Percentiles rank a stretch among this genome's conserved stretches.
phyloP scores from a whole-genome alignment of 176 grass and related monocot genomes.

The Elaeis guineensis region DNA sequence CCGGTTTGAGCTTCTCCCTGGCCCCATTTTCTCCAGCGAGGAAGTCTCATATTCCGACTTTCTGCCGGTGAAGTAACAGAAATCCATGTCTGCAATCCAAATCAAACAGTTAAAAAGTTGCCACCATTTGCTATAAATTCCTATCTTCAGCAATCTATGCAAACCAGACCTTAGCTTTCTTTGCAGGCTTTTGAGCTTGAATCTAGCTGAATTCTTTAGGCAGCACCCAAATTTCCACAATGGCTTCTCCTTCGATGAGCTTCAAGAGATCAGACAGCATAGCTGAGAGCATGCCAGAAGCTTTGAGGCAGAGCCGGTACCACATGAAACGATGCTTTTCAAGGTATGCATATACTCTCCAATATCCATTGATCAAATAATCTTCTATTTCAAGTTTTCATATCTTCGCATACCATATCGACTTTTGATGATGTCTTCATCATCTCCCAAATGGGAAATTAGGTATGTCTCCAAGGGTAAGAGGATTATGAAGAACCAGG shows the following conservation, averaged over 20 bases:
- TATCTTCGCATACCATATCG: no score
- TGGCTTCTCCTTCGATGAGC: neutral
- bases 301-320: constrained; percentile 68
- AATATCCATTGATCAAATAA: no score
- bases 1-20: constrained; percentile 1
- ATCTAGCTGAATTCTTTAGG: no score
- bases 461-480: constrained; percentile 84
- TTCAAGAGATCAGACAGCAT: constrained; percentile 72
- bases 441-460: neutral
- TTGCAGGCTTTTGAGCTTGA: no score
- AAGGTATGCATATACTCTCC: neutral
- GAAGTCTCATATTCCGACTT: constrained; percentile 1
- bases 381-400: no score
- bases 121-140: no score
- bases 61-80: neutral
- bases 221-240: neutral
- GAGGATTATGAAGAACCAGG: constrained; percentile 83
- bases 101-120: no score
- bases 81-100: neutral
- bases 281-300: constrained; percentile 81
- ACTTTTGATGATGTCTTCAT: no score
- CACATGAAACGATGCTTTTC: constrained; percentile 95
- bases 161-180: no score
- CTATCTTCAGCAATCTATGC: no score
- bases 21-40: neutral